Conservation (phyloP, 2,329 filamentous ascomycete genomes). For the Verticillium nubilum region DNA sequence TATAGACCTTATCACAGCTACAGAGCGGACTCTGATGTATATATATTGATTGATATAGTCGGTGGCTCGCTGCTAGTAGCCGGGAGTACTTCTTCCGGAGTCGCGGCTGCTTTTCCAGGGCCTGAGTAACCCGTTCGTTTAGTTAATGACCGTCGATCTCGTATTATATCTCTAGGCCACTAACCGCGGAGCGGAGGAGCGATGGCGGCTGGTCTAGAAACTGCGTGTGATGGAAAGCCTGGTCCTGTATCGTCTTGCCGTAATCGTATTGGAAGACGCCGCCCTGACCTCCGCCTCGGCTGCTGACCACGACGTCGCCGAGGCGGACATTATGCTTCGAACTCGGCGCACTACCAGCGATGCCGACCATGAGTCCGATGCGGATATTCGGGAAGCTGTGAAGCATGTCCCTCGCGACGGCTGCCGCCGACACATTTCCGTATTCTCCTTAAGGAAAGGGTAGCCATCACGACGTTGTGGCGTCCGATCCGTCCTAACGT, state of each 20-base stretch:
- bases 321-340: conserved; percentile 26
- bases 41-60: background rate
- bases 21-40: background rate
- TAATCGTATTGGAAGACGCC: conserved; percentile 11
- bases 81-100: no score
- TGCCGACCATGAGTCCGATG: conserved; percentile 16
- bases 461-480: conserved; percentile 26
- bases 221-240: conserved; percentile 1
- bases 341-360: conserved; percentile 29
- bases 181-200: background rate
- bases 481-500: conserved; percentile 19
- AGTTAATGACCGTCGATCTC: background rate
- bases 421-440: conserved; percentile 22
- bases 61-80: background rate
- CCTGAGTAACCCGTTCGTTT: background rate
- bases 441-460: conserved; percentile 22
- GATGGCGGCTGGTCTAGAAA: conserved; percentile 3
- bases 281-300: background rate
- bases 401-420: conserved; percentile 24
- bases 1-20: background rate
- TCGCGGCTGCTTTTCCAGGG: background rate
- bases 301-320: background rate
- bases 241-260: conserved; percentile 8
- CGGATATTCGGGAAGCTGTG: conserved; percentile 23
- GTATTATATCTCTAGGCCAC: background rate